Evolutionary conservation across 1,284 basidiomycete genomes (phyloP).

Genomic region (Lignosus rhinocerotis): DNA sequence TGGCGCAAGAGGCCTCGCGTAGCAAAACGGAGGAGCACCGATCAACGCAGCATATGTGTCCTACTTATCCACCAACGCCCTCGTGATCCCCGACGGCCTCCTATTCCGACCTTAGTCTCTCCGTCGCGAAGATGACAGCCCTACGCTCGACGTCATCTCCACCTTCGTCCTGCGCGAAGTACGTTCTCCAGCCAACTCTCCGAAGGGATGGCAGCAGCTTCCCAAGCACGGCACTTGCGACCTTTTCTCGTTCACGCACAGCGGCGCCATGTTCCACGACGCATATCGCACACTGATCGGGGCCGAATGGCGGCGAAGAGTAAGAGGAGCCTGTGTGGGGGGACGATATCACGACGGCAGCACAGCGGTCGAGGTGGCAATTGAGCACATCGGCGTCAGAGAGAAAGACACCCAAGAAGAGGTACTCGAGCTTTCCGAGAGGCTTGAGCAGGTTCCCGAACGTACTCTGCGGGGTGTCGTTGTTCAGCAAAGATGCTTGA

Average conservation of each 20-base stretch:
- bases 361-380: slow-evolving; percentile 30
- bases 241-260: slow-evolving; percentile 44
- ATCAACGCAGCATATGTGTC: too few species aligned
- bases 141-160: slow-evolving; percentile 2
- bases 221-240: slow-evolving; percentile 42
- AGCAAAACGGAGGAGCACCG: too few species aligned
- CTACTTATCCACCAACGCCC: too few species aligned
- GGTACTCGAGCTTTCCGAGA: slow-evolving; percentile 47
- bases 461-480: slow-evolving; percentile 1
- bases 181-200: slow-evolving; percentile 55
- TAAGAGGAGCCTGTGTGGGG: slow-evolving; percentile 37
- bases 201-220: slow-evolving; percentile 43
- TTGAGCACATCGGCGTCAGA: slow-evolving; percentile 47
- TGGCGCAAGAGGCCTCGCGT: too few species aligned
- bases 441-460: slow-evolving; percentile 30
- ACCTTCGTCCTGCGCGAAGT: slow-evolving; percentile 34
- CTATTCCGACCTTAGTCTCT: neutral
- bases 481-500: neutral
- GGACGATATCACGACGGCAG: slow-evolving; percentile 39
- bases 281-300: slow-evolving; percentile 38
- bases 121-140: neutral
- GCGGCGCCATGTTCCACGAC: slow-evolving; percentile 25
- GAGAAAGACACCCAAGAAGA: slow-evolving; percentile 62
- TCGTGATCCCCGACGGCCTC: too few species aligned
- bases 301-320: slow-evolving; percentile 33